Conservation (phyloP, 31 red algal species). For the Bonnemaisonia californica region DNA sequence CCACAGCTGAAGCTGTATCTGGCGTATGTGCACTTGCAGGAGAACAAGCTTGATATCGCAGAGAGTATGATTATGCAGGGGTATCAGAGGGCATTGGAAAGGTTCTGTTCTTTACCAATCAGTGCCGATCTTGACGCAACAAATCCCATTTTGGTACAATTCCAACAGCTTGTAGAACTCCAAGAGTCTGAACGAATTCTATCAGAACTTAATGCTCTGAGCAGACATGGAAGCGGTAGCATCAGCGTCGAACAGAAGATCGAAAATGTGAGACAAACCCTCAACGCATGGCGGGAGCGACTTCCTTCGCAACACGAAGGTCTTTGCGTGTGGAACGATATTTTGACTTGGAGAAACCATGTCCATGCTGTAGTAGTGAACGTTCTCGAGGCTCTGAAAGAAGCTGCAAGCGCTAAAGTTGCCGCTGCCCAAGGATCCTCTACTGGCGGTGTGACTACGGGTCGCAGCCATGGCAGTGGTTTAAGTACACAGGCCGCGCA, state of each 20-base stretch:
- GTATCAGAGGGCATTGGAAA: constrained; percentile 66
- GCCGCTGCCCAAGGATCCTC: constrained; percentile 46
- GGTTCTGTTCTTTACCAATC: constrained; percentile 67
- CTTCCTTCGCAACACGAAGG: constrained; percentile 65
- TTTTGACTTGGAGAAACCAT: constrained; percentile 96
- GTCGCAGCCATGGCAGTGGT: constrained; percentile 15
- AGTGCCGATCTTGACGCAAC: constrained; percentile 58
- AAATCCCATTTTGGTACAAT: constrained; percentile 60
- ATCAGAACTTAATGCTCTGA: constrained; percentile 83
- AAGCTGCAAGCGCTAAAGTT: constrained; percentile 68
- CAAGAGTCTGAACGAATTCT: constrained; percentile 89
- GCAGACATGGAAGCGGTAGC: constrained; percentile 44
- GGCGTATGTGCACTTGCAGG: constrained; percentile 89
- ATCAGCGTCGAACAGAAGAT: constrained; percentile 87
- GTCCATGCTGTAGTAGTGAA: constrained; percentile 93
- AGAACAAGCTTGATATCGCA: constrained; percentile 88
- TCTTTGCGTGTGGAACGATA: constrained; percentile 86
- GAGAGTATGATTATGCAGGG: constrained; percentile 64
- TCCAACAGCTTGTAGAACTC: constrained; percentile 97
- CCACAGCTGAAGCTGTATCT: constrained; percentile 87
- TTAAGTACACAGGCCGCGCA: constrained; percentile 37
- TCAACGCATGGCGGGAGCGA: constrained; percentile 94
- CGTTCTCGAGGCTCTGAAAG: constrained; percentile 87
- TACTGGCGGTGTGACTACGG: constrained; percentile 4
- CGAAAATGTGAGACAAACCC: constrained; percentile 74